Base-by-base conservation (phyloP, 2,329 filamentous ascomycete genomes). In the Thelonectria olida region DNA sequence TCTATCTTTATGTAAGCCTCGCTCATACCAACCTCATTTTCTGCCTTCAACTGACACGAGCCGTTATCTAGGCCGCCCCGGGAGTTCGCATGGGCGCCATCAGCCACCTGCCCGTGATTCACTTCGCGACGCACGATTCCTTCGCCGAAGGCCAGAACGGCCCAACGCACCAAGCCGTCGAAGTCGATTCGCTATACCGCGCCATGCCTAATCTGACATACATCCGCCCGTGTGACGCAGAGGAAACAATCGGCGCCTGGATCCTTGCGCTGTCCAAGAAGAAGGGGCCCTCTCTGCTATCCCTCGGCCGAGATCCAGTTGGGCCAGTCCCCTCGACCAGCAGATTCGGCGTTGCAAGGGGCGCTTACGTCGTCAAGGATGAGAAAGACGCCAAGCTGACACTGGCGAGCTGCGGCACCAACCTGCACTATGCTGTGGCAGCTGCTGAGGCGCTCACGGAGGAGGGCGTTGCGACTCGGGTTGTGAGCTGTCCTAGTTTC, bases 111-210 rank as follows among this genome's bases (percentile, higher is more conserved):
- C 81, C 83, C 47, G 75, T 78, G 12, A 84, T 86, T 55, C 84
- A 86, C 64, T 73, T 80, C 31, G 84, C 82, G 1, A 86, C 84
- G 0, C 84, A 86, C 68, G 84, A 86, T 73, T 81, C 78, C 2
- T 82, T 85, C 45, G 84, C 82, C 17, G 82, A 79, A 63, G 84
- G 84, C 5, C 82, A 86, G 65, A 82, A 86, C 64, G 84, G 84
- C 0, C 84, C 83, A 1, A 86, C 84, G 0, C 84, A 87, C 63
- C 84, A 87, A 67, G 83, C 84, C 2, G 81, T 86, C 36, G 84
- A 82, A 49, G 70, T 85, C 1, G 80, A 81, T 28, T 73, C 79
- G 1, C 72, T 86, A 4, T 86, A 81, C 64, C 80, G 84, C 2
- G 79, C 84, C 7, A 85, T 86, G 84, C 84, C 84, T 0, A 84